phyloP scores from a whole-genome alignment of 257 asterid species.

The Mentha longifolia region DNA sequence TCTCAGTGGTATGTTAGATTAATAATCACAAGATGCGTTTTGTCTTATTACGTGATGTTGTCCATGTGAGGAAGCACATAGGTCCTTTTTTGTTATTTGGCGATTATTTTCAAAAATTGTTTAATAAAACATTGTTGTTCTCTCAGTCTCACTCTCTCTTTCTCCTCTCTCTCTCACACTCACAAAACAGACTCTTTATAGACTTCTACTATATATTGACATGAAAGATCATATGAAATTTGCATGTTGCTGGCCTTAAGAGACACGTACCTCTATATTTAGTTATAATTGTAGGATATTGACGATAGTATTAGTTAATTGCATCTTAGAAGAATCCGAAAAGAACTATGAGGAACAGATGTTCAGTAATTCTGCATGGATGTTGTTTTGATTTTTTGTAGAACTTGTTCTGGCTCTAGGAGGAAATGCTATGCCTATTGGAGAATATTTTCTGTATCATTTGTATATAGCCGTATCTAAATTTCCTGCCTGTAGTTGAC shows the following conservation, averaged over 20 bases:
- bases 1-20: background rate
- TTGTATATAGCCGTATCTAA: background rate
- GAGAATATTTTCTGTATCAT: background rate
- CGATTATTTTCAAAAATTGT: background rate
- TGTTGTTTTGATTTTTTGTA: slow-evolving; percentile 19
- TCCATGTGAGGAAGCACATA: background rate
- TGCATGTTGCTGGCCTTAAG: slow-evolving; percentile 1
- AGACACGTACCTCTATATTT: background rate
- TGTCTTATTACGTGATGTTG: slow-evolving; percentile 7
- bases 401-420: background rate
- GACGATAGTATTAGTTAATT: no score
- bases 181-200: background rate
- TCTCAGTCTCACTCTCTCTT: background rate
- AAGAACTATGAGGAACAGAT: slow-evolving; percentile 18
- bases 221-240: background rate
- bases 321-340: background rate
- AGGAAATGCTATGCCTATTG: slow-evolving; percentile 12
- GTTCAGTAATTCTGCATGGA: slow-evolving; percentile 8
- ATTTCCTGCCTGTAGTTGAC: slow-evolving; percentile 22
- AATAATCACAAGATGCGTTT: background rate
- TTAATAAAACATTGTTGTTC: background rate
- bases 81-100: background rate
- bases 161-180: background rate
- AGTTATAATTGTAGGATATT: background rate
- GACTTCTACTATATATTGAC: slow-evolving; percentile 5